These are phyloP conservation scores for Pichia sp. DNA, from an alignment of 1,139 yeast genomes.

Conservation along the genomic window DNA sequence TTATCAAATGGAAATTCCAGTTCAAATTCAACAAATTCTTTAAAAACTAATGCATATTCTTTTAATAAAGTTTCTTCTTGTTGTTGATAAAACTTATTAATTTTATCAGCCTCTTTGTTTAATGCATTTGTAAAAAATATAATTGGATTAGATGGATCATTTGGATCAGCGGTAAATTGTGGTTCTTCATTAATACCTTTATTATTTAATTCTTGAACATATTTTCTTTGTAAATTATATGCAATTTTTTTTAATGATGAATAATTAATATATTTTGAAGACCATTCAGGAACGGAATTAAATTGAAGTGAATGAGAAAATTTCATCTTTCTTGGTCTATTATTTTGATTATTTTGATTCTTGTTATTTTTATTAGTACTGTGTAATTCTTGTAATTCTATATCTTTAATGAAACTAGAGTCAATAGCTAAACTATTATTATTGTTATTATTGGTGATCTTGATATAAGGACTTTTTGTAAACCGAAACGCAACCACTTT, in stretches of 20 bases:
- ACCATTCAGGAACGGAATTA: conserved; percentile 81
- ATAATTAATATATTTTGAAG: conserved; percentile 59
- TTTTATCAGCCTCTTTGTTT: conserved; percentile 48
- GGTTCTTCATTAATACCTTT: conserved; percentile 20
- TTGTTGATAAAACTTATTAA: conserved; percentile 46
- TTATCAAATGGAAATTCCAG: conserved; percentile 22
- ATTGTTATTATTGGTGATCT: background rate
- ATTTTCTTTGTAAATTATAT: conserved; percentile 41
- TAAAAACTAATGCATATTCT: conserved; percentile 41
- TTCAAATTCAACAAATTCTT: conserved; percentile 32
- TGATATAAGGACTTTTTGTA: background rate
- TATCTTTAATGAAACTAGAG: background rate
- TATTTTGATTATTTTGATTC: background rate
- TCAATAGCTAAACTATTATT: background rate
- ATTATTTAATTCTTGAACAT: conserved; percentile 31
- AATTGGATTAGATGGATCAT: conserved; percentile 37
- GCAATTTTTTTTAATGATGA: conserved; percentile 57
- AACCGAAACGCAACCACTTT: background rate
- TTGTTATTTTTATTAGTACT: background rate
- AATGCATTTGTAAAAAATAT: conserved; percentile 46
- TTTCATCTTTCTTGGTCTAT: conserved; percentile 41
- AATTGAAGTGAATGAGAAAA: conserved; percentile 68
- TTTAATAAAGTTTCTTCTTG: conserved; percentile 44
- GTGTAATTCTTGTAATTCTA: conserved; percentile 1
- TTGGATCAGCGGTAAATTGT: conserved; percentile 31